Evolutionary conservation across 129 eudicot genomes (phyloP), one percentile per base, ranked within the genome.

Genomic region (Centaurea solstitialis): DNA sequence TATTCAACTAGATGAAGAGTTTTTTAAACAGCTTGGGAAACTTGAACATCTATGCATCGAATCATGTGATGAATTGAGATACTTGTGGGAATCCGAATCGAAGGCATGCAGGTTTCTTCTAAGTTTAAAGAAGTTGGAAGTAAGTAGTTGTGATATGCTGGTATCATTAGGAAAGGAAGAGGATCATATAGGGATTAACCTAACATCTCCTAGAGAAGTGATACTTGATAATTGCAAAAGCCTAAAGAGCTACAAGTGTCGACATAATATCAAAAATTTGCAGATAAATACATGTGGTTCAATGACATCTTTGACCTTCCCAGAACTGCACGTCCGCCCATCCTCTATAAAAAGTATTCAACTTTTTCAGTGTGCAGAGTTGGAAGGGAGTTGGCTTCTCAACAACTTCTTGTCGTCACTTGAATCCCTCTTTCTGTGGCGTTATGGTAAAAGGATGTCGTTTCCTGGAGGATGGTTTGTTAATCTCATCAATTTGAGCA

Each of bases 11-110:
- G 28, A 74, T 50, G 68, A 10, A 47, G 23, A 74, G 22, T 43
- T 47, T 74, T 6, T 74, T 24, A 7, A 10, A 30, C 68, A 45
- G 17, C 78, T 74, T 45, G 67, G 24, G 2, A 3, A 10, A 17
- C 17, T 50, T 17, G 78, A 74, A 47, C 13, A 74, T 12, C 20
- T 74, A 24, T 22, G 11, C 39, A 74, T 74, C 26, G 15, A 24
- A 74, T 23, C 41, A 22, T 72, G 61, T 72, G 35, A 72, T 4
- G 61, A 72, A 40, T 12, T 72, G 4, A 72, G 33, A 21, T 72
- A 40, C 61, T 40, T 72, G 21, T 72, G 61, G 74, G 74, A 70
- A 24, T 72, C 57, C 40, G 61, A 41, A 72, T 38, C 35, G 22
- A 6, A 20, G 37, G 37, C 37, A 33, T 3, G 37, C 5, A 1